Percentiles rank a stretch among this genome's conserved stretches.
Evolutionary conservation across 164 flowering plant species (phyloP).

Genomic region (Dillenia suffruticosa): DNA sequence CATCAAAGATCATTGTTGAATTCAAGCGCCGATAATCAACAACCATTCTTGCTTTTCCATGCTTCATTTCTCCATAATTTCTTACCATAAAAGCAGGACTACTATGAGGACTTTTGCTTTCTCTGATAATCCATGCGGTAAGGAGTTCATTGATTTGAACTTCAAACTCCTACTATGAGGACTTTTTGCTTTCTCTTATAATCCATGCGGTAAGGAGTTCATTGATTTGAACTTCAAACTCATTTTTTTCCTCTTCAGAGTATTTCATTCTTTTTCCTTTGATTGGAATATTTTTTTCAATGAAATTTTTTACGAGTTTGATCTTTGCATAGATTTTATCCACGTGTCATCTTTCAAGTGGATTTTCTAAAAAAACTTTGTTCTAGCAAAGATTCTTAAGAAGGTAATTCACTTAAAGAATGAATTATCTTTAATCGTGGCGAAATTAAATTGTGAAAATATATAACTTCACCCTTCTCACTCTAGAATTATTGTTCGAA

Average conservation of each 20-base stretch:
- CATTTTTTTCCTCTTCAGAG: neutral
- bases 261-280: neutral
- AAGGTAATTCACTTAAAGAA: too few relatives aligned
- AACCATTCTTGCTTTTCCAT: neutral
- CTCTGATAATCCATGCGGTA: neutral
- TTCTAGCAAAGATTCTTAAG: too few relatives aligned
- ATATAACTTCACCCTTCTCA: constrained; percentile 13
- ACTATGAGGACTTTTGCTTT: neutral
- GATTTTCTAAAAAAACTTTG: too few relatives aligned
- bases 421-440: too few relatives aligned
- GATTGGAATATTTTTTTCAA: neutral
- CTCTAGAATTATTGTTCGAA: constrained; percentile 22
- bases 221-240: neutral
- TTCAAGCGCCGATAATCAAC: neutral
- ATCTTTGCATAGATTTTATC: too few relatives aligned
- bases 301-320: neutral
- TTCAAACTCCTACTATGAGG: neutral
- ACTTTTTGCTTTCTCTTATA: neutral
- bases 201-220: neutral
- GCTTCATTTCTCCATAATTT: neutral
- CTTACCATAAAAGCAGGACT: neutral
- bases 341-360: too few relatives aligned
- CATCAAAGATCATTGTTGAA: neutral
- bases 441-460: too few relatives aligned
- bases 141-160: neutral